These are phyloP conservation scores for Meripilus lineatus DNA, from an alignment of 1,284 basidiomycete genomes.

Conservation along the genomic window DNA sequence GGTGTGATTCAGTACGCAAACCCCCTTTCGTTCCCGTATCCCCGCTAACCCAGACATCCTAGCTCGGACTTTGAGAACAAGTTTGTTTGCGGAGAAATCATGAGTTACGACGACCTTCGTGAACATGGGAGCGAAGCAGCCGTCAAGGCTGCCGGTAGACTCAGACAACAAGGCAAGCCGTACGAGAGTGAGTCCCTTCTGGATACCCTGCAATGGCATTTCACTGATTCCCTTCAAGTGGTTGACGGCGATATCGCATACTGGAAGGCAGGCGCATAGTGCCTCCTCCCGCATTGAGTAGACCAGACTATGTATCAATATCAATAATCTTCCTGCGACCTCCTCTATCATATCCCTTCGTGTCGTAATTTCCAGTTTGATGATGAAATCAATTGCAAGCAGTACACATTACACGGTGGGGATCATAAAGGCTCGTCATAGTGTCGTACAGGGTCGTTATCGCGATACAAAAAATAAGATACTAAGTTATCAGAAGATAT, in stretches of 20 bases:
- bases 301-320: not conserved
- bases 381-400: too few relatives aligned
- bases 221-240: conserved; percentile 42
- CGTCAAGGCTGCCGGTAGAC: conserved; percentile 95
- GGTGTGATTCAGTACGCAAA: conserved; percentile 94
- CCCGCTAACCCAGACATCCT: conserved; percentile 9
- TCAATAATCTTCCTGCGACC: too few relatives aligned
- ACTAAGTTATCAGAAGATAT: too few relatives aligned
- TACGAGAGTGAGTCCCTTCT: conserved; percentile 72
- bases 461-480: too few relatives aligned
- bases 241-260: conserved; percentile 81
- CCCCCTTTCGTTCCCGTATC: not conserved
- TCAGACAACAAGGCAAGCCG: conserved; percentile 95
- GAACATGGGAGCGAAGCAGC: conserved; percentile 88
- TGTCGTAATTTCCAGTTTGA: not conserved
- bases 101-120: conserved; percentile 88
- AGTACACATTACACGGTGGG: too few relatives aligned
- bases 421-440: too few relatives aligned
- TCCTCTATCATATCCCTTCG: not conserved
- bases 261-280: conserved; percentile 62
- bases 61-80: conserved; percentile 96
- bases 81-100: conserved; percentile 99
- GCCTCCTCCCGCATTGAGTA: not conserved
- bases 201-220: conserved; percentile 4
- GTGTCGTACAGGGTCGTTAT: too few relatives aligned